phyloP scores from a whole-genome alignment of 2,329 filamentous ascomycete species.

The Pyricularia sp. region DNA sequence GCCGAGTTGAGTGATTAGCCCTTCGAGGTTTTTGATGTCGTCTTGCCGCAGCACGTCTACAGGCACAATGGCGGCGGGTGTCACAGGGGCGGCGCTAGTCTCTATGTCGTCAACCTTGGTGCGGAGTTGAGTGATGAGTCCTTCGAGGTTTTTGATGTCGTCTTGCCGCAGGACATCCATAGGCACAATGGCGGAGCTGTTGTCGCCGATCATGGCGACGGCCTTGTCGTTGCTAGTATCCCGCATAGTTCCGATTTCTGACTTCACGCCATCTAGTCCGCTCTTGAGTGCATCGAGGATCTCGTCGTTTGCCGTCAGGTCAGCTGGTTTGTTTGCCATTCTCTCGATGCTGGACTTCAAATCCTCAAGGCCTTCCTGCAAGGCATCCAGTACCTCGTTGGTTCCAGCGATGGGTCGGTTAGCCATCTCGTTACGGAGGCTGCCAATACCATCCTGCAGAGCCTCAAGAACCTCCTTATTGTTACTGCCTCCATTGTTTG shows the following conservation, averaged over 20 bases:
- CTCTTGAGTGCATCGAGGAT: slow-evolving; percentile 79
- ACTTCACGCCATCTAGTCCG: slow-evolving; percentile 66
- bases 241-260: slow-evolving; percentile 62
- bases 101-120: slow-evolving; percentile 78
- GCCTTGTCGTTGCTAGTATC: slow-evolving; percentile 38
- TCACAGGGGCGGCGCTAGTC: slow-evolving; percentile 28
- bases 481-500: slow-evolving; percentile 29
- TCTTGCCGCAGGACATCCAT: slow-evolving; percentile 51
- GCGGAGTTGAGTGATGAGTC: slow-evolving; percentile 71
- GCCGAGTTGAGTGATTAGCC: slow-evolving; percentile 71
- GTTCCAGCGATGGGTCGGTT: slow-evolving; percentile 60
- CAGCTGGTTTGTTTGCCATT: slow-evolving; percentile 67
- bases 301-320: slow-evolving; percentile 79
- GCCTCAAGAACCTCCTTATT: slow-evolving; percentile 62
- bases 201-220: slow-evolving; percentile 42
- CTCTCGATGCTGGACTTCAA: slow-evolving; percentile 69
- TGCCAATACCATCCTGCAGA: slow-evolving; percentile 63
- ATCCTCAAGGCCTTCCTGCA: slow-evolving; percentile 79
- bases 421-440: slow-evolving; percentile 64
- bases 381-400: slow-evolving; percentile 77
- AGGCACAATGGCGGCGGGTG: slow-evolving; percentile 32
- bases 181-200: slow-evolving; percentile 34
- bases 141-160: slow-evolving; percentile 79
- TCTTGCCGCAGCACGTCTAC: slow-evolving; percentile 51
- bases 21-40: slow-evolving; percentile 79